These are phyloP conservation scores for Nannizziopsis barbatae DNA, from an alignment of 2,329 filamentous ascomycete genomes.

Conservation along the genomic window DNA sequence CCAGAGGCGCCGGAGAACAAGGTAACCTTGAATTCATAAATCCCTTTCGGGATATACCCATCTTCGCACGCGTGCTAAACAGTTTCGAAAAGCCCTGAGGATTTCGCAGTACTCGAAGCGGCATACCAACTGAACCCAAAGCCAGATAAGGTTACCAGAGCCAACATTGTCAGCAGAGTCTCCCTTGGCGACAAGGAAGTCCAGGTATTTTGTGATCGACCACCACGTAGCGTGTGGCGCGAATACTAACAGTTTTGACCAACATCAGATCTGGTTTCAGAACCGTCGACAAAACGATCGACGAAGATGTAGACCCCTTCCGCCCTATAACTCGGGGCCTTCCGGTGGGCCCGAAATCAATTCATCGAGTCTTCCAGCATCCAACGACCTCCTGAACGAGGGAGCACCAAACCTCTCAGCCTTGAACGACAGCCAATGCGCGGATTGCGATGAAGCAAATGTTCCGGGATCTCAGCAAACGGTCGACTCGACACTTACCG, in stretches of 20 bases:
- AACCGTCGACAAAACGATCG: slow-evolving; percentile 88
- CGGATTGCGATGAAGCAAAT: not conserved
- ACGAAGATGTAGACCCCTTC: slow-evolving; percentile 64
- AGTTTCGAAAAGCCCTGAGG: slow-evolving; percentile 55
- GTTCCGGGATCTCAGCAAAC: slow-evolving; percentile 4
- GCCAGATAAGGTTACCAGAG: slow-evolving; percentile 78
- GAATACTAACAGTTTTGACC: not conserved
- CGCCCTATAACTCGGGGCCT: not conserved
- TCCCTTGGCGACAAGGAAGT: slow-evolving; percentile 91
- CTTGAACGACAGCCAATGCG: not conserved
- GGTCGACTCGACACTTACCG: slow-evolving; percentile 13
- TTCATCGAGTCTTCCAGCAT: not conserved
- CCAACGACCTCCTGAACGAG: not conserved
- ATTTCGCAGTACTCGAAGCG: slow-evolving; percentile 77
- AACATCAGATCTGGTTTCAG: slow-evolving; percentile 83
- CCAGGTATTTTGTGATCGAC: slow-evolving; percentile 52
- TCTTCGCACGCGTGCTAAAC: slow-evolving; percentile 7
- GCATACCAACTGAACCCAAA: slow-evolving; percentile 79
- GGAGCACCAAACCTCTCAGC: not conserved
- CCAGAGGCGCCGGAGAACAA: slow-evolving; percentile 52
- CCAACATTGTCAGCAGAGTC: slow-evolving; percentile 72
- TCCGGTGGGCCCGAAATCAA: not conserved
- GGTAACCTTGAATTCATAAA: slow-evolving; percentile 31
- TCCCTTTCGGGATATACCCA: not conserved
- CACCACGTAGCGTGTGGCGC: not conserved